These are phyloP conservation scores for Bocquillonia castaneifolia DNA, from an alignment of 441 rosid genomes.

Conservation along the genomic window DNA sequence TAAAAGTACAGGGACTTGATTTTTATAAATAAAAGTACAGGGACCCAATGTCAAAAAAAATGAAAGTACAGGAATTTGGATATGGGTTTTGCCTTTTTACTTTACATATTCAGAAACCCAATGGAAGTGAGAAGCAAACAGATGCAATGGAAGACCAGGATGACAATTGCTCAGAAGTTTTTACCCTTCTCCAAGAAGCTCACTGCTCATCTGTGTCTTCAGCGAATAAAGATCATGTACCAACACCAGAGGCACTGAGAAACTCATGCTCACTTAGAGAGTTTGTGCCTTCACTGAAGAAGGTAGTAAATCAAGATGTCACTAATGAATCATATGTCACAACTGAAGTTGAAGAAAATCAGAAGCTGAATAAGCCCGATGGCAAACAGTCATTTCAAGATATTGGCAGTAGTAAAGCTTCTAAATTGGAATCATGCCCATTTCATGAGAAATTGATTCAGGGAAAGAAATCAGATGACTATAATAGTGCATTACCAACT, in stretches of 20 bases:
- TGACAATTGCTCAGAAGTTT: conserved; percentile 61
- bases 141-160: conserved; percentile 51
- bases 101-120: conserved; percentile 38
- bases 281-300: conserved; percentile 45
- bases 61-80: too few relatives aligned
- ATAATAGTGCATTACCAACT: conserved; percentile 28
- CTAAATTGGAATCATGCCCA: conserved; percentile 36
- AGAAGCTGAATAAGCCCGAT: conserved; percentile 35
- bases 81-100: conserved; percentile 14
- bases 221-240: conserved; percentile 39
- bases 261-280: conserved; percentile 47
- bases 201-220: conserved; percentile 51
- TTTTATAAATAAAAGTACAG: too few relatives aligned
- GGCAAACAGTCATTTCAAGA: conserved; percentile 43
- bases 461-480: conserved; percentile 32
- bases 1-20: too few relatives aligned
- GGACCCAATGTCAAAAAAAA: too few relatives aligned
- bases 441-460: conserved; percentile 34
- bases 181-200: conserved; percentile 45
- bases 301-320: conserved; percentile 36
- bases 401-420: conserved; percentile 43
- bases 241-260: conserved; percentile 29
- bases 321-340: conserved; percentile 30
- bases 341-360: conserved; percentile 31
- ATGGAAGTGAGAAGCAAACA: conserved; percentile 40